These are phyloP conservation scores for Microdochium bolleyi DNA, from an alignment of 2,329 filamentous ascomycete species.

Conservation along the genomic window DNA sequence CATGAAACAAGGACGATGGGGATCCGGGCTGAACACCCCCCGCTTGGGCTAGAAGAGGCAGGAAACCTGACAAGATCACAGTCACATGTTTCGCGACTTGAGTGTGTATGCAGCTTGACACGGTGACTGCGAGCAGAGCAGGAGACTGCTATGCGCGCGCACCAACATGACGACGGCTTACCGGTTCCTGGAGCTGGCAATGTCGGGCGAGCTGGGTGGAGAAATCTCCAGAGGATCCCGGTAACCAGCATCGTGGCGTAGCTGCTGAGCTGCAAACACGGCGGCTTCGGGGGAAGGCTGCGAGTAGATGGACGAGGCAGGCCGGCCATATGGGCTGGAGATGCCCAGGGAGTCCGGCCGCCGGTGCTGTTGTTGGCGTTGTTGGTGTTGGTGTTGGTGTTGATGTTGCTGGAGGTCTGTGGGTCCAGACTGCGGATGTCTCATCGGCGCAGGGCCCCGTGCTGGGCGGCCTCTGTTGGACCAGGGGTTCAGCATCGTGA, in stretches of 20 bases:
- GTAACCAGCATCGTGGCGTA: conserved; percentile 12
- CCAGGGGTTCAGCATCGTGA: background rate
- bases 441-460: background rate
- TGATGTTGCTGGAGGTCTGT: too few relatives aligned
- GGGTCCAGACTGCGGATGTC: background rate
- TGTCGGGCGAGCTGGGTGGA: conserved; percentile 50
- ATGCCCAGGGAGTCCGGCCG: conserved; percentile 18
- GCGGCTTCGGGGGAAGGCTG: conserved; percentile 37
- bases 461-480: background rate
- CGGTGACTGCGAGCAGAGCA: conserved; percentile 4
- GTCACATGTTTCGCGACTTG: conserved; percentile 6
- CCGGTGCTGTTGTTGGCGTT: background rate
- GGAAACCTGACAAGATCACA: background rate
- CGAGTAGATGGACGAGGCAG: conserved; percentile 56
- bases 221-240: conserved; percentile 34
- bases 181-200: conserved; percentile 24
- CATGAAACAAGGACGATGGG: background rate
- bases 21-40: background rate
- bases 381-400: too few relatives aligned
- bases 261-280: conserved; percentile 19
- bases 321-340: conserved; percentile 30
- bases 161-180: conserved; percentile 24
- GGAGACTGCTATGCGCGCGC: background rate
- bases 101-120: background rate
- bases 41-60: background rate